These are phyloP conservation scores for Candida orba DNA, from an alignment of 805 yeast genomes.

Conservation along the genomic window DNA sequence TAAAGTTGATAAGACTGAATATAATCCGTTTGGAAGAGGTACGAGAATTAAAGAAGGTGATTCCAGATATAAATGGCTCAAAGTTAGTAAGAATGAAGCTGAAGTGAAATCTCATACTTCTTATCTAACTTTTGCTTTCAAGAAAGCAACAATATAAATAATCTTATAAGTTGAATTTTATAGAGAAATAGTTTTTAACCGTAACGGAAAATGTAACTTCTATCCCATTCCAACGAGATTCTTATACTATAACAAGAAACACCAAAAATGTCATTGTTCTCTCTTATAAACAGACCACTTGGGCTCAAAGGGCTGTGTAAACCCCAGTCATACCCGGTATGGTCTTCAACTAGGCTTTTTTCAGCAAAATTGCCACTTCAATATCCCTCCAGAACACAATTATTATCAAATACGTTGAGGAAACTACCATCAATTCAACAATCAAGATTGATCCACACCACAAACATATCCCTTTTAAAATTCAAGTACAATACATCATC, in stretches of 20 bases:
- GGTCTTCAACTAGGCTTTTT: not conserved
- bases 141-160: slow-evolving; percentile 20
- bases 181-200: not conserved
- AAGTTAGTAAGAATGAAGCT: slow-evolving; percentile 75
- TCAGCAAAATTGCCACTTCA: not conserved
- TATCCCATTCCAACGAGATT: not conserved
- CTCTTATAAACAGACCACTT: not conserved
- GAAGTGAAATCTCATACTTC: slow-evolving; percentile 94
- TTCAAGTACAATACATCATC: not conserved
- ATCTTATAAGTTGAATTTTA: not conserved
- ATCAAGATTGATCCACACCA: not conserved
- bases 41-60: slow-evolving; percentile 84
- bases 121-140: slow-evolving; percentile 82
- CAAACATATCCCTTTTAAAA: not conserved
- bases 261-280: not conserved
- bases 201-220: not conserved
- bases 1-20: slow-evolving; percentile 42
- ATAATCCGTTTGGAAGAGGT: slow-evolving; percentile 93
- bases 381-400: not conserved
- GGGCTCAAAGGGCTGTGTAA: not conserved
- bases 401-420: not conserved
- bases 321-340: not conserved
- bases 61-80: slow-evolving; percentile 65
- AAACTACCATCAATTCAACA: not conserved
- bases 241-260: not conserved